A percentile compares a stretch with the other conserved stretches of the same genome.
phyloP scores from a whole-genome alignment of 116 monocot species.

The Trichopus zeylanicus region DNA sequence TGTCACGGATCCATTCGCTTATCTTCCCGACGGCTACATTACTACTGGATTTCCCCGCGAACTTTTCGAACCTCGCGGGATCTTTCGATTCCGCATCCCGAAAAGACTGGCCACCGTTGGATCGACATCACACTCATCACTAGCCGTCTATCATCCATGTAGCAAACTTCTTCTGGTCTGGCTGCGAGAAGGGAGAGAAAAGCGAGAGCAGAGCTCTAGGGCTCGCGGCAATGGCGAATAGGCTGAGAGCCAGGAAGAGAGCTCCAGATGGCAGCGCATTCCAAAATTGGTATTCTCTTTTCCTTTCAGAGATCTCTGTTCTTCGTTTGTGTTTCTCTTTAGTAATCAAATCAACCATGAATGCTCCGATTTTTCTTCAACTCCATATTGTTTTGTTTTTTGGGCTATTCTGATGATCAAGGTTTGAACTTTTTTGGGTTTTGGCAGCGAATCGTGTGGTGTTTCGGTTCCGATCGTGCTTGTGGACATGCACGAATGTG shows the following conservation, averaged over 20 bases:
- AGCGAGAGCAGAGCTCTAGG: not conserved
- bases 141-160: not conserved
- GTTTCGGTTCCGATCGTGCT: conserved; percentile 20
- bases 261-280: conserved; percentile 33
- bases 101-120: too few species aligned
- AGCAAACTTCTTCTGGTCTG: not conserved
- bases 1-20: too few species aligned
- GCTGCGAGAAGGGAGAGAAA: not conserved
- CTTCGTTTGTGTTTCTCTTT: not conserved
- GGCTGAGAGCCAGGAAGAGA: conserved; percentile 4
- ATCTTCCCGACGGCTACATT: too few species aligned
- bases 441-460: conserved; percentile 16
- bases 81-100: too few species aligned
- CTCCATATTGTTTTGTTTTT: not conserved
- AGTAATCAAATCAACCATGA: not conserved
- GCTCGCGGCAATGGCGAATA: not conserved
- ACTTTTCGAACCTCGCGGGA: too few species aligned
- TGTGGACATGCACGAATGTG: conserved; percentile 24
- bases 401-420: not conserved
- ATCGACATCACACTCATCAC: too few species aligned
- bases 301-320: not conserved
- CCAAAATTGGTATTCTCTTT: conserved; percentile 17
- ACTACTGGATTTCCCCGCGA: too few species aligned
- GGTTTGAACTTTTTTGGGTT: not conserved
- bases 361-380: not conserved